Evolutionary conservation across 768 basidiomycete genomes (phyloP), one percentile per base, ranked within the genome.

Genomic region (Rhizopogon vesiculosus): DNA sequence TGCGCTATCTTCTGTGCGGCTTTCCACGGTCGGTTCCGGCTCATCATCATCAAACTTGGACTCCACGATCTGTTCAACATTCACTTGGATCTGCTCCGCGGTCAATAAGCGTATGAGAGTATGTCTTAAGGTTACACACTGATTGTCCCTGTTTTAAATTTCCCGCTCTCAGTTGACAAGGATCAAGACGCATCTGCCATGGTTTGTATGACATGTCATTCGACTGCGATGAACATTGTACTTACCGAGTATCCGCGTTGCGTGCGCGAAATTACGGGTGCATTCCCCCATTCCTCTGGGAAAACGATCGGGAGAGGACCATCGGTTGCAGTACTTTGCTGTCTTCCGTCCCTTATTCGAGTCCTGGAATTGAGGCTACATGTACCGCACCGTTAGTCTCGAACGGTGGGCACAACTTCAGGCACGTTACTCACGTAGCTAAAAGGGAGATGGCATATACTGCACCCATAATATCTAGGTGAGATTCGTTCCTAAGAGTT

Each of bases 371-470:
- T 66, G 35, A 68, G 54, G 40, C 66, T 66, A 42, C 15, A 15
- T 25, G 25, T 4, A 25, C 1, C 25, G 7, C 18, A 38, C 35
- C 15, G 18, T 51, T 22, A 54, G 18, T 9, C 40, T 53, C 19
- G 19, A n/a, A n/a, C 8, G 10, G 15, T n/a, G 31, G 7, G 29
- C 33, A 48, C 18, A 1, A 5, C 19, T 16, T 38, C 15, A 10
- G 5, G 22, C 19, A 10, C 29, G 18, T 9, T 31, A 58, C 66
- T 7, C 54, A 66, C 66, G 58, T 66, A 18, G 66, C 66, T 35
- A 66, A 54, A 9, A 66, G 41, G 28, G 59, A 68, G 22, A 68
- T 68, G 42, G 65, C 65, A 8, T 66, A 62, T 15, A 66, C 65
- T 66, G 38, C 2, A 7, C 8, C 19, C 44, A 16, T 15, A 16